Percentiles rank a stretch among this genome's conserved stretches.
Conservation (phyloP, 1,284 basidiomycete species). For the Ceratorhiza oryzae-sativae region DNA sequence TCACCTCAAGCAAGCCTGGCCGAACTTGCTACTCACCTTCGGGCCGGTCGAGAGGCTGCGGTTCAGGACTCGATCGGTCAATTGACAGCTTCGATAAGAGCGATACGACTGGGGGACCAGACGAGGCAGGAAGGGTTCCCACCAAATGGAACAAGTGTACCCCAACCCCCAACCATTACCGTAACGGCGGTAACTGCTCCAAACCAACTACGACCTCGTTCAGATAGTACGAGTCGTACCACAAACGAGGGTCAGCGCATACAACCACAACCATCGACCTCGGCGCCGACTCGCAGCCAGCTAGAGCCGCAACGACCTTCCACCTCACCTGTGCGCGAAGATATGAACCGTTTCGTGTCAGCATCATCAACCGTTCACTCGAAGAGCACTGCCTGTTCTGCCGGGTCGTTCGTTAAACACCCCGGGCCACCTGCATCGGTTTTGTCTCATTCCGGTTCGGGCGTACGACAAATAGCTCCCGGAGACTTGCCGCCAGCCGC, state of each 20-base stretch:
- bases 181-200: slow-evolving; percentile 14
- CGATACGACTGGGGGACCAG: not conserved
- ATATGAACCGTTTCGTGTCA: slow-evolving; percentile 86
- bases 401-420: slow-evolving; percentile 83
- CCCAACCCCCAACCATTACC: slow-evolving; percentile 18
- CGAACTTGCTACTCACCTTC: slow-evolving; percentile 33
- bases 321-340: slow-evolving; percentile 64
- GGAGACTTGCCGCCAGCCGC: slow-evolving; percentile 68
- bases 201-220: slow-evolving; percentile 10
- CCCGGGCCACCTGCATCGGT: slow-evolving; percentile 61
- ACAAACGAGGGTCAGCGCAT: slow-evolving; percentile 1
- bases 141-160: not conserved
- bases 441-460: not conserved
- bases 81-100: slow-evolving; percentile 8
- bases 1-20: not conserved
- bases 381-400: slow-evolving; percentile 45
- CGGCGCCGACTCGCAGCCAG: slow-evolving; percentile 54
- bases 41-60: slow-evolving; percentile 21
- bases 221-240: not conserved
- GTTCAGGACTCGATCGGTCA: not conserved
- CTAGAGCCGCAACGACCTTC: slow-evolving; percentile 48
- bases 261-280: slow-evolving; percentile 39
- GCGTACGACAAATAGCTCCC: slow-evolving; percentile 66
- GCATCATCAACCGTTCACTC: slow-evolving; percentile 48
- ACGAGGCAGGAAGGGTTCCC: not conserved